Evolutionary conservation across 495 filamentous ascomycete species (phyloP).

Genomic region (Penicillium egyptiacum): DNA sequence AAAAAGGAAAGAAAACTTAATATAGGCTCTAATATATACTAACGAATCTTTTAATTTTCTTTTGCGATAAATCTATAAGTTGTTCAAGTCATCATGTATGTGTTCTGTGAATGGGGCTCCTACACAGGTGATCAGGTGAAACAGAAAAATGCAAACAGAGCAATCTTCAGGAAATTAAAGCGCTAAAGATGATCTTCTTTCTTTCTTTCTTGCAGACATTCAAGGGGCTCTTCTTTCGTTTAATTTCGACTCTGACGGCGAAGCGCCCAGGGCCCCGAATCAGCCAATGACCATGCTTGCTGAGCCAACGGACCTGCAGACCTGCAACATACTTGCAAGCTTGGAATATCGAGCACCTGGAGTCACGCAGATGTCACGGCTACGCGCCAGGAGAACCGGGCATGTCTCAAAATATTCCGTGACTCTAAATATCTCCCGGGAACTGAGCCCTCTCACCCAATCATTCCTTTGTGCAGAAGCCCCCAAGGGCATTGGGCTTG

Average conservation of each 20-base stretch:
- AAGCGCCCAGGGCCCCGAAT: conserved; percentile 17
- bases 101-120: not conserved
- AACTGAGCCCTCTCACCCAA: conserved; percentile 22
- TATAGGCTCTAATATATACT: too few species aligned
- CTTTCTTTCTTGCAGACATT: not conserved
- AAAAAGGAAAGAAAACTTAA: too few species aligned
- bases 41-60: too few species aligned
- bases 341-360: conserved; percentile 1
- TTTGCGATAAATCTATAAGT: too few species aligned
- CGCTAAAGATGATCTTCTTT: not conserved
- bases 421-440: conserved; percentile 6
- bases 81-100: too few species aligned
- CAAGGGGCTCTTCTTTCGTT: not conserved
- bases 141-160: not conserved
- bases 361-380: conserved; percentile 5
- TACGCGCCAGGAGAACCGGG: conserved; percentile 25
- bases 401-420: conserved; percentile 24
- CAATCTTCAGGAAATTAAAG: conserved; percentile 1
- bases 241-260: conserved; percentile 1
- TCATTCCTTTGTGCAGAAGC: conserved; percentile 14
- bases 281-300: conserved; percentile 9
- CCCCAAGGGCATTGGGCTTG: not conserved
- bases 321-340: conserved; percentile 17
- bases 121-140: not conserved
- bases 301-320: conserved; percentile 17